Base-by-base conservation (phyloP, 1,284 basidiomycete species). In the Ustilago cynodontis region DNA sequence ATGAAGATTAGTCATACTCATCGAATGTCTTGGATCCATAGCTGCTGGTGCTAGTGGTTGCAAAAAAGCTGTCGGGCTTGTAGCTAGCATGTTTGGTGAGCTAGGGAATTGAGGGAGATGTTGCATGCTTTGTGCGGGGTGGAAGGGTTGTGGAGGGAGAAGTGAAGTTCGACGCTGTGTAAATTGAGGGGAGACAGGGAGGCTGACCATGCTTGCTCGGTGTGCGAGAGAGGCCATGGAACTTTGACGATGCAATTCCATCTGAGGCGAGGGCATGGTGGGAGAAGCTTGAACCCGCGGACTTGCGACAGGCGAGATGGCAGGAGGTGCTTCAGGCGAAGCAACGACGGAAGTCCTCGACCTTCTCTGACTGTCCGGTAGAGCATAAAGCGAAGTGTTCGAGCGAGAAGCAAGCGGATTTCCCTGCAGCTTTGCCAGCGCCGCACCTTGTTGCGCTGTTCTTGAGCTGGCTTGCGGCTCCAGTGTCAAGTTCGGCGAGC, bases 1-100 rank as follows among this genome's bases (percentile, higher is more conserved):
- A 31, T 64, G 64, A 3, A 76, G 45, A 28, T 67, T 71, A 4
- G 64, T 76, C 67, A 65, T 71, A 63, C 73, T 76, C 68, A 76
- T 71, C 54, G 68, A 64, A 18, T 71, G 54, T 0, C 58, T 47
- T 11, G 67, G 50, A n/a, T 65, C 64, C 26, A 31, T 26, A 13
- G 35, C 50, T 49, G 47, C 47, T 49, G 47, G 47, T 26, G 16
- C 16, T 4, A 49, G 47, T 14, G 47, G 47, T 26, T 28, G 22
- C 47, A 49, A 49, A 14, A 49, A 49, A 5, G 24, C 47, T 4
- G 47, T 49, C 31, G 47, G 61, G 47, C 59, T 57, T 39, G 59
- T 20, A 5, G 53, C 26, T 7, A 67, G 51, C 70, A 73, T 60
- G 35, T 29, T 47, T 7, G 61, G 57, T 6, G 55, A 59, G 3